Conservation (phyloP, 768 basidiomycete genomes). For the Austroboletus eburneus region DNA sequence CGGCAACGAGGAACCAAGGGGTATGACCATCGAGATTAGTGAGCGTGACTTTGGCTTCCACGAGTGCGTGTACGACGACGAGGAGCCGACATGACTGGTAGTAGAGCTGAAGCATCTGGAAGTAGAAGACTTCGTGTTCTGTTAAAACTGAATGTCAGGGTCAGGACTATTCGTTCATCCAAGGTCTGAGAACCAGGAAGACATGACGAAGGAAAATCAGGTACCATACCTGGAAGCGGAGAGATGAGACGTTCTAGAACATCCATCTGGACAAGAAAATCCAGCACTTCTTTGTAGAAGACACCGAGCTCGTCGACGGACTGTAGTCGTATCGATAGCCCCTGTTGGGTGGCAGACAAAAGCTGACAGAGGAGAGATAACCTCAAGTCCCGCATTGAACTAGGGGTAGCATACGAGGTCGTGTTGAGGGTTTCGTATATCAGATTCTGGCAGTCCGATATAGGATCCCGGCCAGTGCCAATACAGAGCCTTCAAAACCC, state of each 20-base stretch:
- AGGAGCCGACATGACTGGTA: conserved; percentile 40
- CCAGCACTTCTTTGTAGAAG: conserved; percentile 34
- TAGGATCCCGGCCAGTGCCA: conserved; percentile 40
- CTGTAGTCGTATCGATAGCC: conserved; percentile 29
- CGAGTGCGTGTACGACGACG: conserved; percentile 35
- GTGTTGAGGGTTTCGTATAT: conserved; percentile 31
- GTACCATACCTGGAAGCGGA: conserved; percentile 35
- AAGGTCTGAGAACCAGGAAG: background rate
- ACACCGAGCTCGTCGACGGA: conserved; percentile 24
- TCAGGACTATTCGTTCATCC: conserved; percentile 12
- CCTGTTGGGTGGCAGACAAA: conserved; percentile 30
- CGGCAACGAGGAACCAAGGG: conserved; percentile 32
- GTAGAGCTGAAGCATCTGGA: conserved; percentile 38
- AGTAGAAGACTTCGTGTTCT: conserved; percentile 40
- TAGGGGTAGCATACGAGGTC: conserved; percentile 18
- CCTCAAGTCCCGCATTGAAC: conserved; percentile 33
- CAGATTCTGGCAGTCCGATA: conserved; percentile 32
- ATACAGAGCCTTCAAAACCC: conserved; percentile 34
- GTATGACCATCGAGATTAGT: conserved; percentile 9
- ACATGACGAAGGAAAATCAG: background rate
- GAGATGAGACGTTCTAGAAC: conserved; percentile 34
- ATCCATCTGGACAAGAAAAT: conserved; percentile 33
- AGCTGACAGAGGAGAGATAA: conserved; percentile 36
- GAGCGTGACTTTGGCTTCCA: conserved; percentile 22
- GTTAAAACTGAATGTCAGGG: conserved; percentile 36